phyloP scores from a whole-genome alignment of 345 rosid species.

The Diplotaxis tenuifolia region DNA sequence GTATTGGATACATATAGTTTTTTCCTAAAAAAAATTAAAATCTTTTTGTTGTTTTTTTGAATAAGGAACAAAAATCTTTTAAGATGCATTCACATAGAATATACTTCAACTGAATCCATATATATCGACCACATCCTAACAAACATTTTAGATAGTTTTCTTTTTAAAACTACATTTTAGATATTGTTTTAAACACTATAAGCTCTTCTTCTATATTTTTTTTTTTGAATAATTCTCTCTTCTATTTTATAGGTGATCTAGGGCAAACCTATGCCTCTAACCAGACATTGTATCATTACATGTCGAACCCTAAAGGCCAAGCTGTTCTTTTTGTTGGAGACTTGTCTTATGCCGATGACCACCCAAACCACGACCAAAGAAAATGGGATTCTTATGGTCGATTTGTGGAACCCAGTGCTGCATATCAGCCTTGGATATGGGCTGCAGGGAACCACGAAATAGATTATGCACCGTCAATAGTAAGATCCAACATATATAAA shows the following conservation, averaged over 20 bases:
- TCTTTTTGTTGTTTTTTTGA: not conserved
- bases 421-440: slow-evolving; percentile 53
- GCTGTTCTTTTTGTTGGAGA: slow-evolving; percentile 48
- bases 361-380: slow-evolving; percentile 42
- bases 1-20: too few species aligned
- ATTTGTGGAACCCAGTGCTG: slow-evolving; percentile 41
- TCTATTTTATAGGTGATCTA: slow-evolving; percentile 43
- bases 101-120: not conserved
- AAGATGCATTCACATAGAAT: not conserved
- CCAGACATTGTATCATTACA: slow-evolving; percentile 44
- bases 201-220: not conserved
- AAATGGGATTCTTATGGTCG: slow-evolving; percentile 54
- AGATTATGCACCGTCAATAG: slow-evolving; percentile 33
- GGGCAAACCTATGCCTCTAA: slow-evolving; percentile 54
- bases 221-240: too few species aligned
- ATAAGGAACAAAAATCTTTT: not conserved
- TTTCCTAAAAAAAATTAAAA: too few species aligned
- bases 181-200: not conserved
- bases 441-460: slow-evolving; percentile 53
- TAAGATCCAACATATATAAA: slow-evolving; percentile 24
- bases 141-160: too few species aligned
- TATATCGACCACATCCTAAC: not conserved
- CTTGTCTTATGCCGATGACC: slow-evolving; percentile 48
- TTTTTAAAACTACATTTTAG: too few species aligned
- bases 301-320: slow-evolving; percentile 49